Conservation (phyloP, 345 rosid genomes). For the Microthlaspi erraticum region DNA sequence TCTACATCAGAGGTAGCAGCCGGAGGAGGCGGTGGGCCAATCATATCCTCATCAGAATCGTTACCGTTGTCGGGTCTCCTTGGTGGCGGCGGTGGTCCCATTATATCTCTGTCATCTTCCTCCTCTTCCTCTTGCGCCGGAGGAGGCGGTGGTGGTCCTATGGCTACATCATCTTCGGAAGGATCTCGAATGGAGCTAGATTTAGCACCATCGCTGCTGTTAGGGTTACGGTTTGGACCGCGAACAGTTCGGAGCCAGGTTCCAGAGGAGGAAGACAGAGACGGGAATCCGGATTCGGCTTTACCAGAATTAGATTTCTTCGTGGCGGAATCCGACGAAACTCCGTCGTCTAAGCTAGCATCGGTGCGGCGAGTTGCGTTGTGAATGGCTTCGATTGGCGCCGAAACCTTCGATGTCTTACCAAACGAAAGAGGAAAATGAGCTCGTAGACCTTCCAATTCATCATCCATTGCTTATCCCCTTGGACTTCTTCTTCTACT, state of each 20-base stretch:
- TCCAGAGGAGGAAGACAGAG: conserved; percentile 65
- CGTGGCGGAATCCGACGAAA: conserved; percentile 28
- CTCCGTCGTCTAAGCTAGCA: conserved; percentile 40
- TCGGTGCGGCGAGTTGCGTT: conserved; percentile 73
- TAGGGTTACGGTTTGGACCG: conserved; percentile 50
- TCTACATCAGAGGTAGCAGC: conserved; percentile 35
- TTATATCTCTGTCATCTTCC: conserved; percentile 44
- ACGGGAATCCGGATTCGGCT: conserved; percentile 45
- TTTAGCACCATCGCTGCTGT: conserved; percentile 19
- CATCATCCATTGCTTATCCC: conserved; percentile 59
- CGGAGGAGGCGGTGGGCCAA: conserved; percentile 70
- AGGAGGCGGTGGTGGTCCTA: conserved; percentile 51
- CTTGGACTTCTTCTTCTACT: neutral
- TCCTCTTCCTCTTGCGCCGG: conserved; percentile 31
- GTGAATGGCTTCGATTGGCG: conserved; percentile 71
- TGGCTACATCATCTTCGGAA: conserved; percentile 27
- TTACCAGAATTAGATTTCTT: conserved; percentile 21
- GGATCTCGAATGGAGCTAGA: conserved; percentile 21
- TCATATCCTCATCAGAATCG: conserved; percentile 47
- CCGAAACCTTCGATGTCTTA: conserved; percentile 63
- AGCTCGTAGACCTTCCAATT: conserved; percentile 69
- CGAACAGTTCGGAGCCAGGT: conserved; percentile 57
- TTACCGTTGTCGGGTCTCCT: conserved; percentile 29
- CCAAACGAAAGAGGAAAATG: conserved; percentile 83
- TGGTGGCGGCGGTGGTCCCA: conserved; percentile 65